Evolutionary conservation across 345 rosid genomes (phyloP).

Genomic region (Aurinia saxatilis): DNA sequence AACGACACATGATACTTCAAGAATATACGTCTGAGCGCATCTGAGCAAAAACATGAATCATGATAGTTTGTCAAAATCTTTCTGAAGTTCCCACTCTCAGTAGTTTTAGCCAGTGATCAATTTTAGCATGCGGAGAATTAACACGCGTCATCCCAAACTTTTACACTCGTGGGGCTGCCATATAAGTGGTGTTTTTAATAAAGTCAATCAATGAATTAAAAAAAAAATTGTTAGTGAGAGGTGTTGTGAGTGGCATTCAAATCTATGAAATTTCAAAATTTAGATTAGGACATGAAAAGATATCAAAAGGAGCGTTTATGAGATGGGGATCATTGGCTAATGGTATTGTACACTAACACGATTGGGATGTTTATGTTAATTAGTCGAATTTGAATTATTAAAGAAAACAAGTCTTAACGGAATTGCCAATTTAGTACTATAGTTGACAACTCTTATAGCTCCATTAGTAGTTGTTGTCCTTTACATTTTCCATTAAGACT

Average conservation of each 20-base stretch:
- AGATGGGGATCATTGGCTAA: background rate
- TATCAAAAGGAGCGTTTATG: background rate
- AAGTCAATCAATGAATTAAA: background rate
- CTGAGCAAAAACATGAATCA: background rate
- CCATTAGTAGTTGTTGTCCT: constrained; percentile 18
- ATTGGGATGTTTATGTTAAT: background rate
- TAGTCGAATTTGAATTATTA: background rate
- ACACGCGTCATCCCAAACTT: too few relatives aligned
- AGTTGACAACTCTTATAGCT: constrained; percentile 17
- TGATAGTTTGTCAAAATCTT: too few relatives aligned
- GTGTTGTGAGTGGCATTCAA: constrained; percentile 21
- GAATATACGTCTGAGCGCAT: background rate
- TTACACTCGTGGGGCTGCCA: background rate
- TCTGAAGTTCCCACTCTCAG: too few relatives aligned
- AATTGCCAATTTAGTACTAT: constrained; percentile 10
- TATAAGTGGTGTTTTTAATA: background rate
- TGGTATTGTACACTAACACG: too few relatives aligned
- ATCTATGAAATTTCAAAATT: constrained; percentile 2
- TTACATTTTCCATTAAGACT: constrained; percentile 22
- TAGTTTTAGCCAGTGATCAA: too few relatives aligned
- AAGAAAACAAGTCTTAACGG: constrained; percentile 16
- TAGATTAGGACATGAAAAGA: background rate
- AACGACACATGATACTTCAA: background rate
- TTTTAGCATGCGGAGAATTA: too few relatives aligned
- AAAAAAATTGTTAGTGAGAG: background rate